Conservation (phyloP, 2,329 filamentous ascomycete species). For the Neofusicoccum parvum region DNA sequence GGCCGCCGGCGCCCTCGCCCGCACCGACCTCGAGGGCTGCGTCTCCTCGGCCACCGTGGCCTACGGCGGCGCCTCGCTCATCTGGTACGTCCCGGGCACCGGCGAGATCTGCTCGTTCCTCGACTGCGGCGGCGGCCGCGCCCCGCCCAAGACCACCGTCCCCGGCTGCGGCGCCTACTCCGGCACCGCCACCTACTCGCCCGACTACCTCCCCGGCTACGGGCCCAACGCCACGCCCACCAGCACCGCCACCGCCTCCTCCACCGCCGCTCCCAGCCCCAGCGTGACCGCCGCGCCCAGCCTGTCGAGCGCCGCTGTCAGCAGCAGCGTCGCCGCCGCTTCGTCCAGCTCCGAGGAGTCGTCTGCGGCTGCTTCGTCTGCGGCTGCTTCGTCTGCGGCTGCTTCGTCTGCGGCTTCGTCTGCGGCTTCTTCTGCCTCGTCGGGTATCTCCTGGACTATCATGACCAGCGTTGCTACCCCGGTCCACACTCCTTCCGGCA, state of each 20-base stretch:
- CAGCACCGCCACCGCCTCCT: conserved; percentile 7
- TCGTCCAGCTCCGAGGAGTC: not conserved
- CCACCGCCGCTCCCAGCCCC: conserved; percentile 7
- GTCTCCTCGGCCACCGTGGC: conserved; percentile 42
- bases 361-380: not conserved
- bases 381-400: not conserved
- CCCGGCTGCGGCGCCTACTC: conserved; percentile 62
- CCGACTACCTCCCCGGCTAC: conserved; percentile 49
- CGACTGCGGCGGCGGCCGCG: conserved; percentile 69
- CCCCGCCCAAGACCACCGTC: conserved; percentile 64
- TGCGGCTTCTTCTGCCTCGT: not conserved
- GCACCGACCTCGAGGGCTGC: conserved; percentile 46
- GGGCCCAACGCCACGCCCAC: conserved; percentile 21
- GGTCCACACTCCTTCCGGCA: not conserved
- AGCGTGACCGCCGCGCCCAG: conserved; percentile 16
- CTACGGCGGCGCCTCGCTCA: conserved; percentile 48
- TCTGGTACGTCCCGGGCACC: conserved; percentile 65
- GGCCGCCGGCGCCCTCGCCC: conserved; percentile 34
- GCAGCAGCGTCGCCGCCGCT: conserved; percentile 16
- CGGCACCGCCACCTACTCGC: conserved; percentile 59
- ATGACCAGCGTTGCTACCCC: not conserved
- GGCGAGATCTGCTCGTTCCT: conserved; percentile 66
- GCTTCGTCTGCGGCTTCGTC: not conserved
- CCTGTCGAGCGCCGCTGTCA: conserved; percentile 14
- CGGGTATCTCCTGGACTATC: not conserved